phyloP scores from a whole-genome alignment of 306 rosid species.

The Quillaja saponaria region DNA sequence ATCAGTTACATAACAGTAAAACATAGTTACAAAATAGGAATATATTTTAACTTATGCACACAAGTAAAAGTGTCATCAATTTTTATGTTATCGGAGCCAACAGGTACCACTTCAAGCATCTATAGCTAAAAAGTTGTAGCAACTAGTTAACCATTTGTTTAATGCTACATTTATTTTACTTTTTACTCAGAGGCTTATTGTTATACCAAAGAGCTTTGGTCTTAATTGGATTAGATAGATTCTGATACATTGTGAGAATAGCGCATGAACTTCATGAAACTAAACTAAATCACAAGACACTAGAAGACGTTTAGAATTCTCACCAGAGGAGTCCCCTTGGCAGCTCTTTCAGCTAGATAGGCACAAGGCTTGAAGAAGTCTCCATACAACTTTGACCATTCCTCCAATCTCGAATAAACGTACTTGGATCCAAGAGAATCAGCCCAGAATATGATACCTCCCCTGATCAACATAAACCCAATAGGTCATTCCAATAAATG shows the following conservation, averaged over 20 bases:
- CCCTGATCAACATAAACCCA: constrained; percentile 57
- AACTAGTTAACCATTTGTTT: not conserved
- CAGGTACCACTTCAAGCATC: no score
- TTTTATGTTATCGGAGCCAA: no score
- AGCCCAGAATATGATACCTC: constrained; percentile 95
- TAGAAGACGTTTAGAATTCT: constrained; percentile 29
- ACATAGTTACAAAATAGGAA: no score
- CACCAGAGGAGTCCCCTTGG: constrained; percentile 79
- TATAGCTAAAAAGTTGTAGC: not conserved
- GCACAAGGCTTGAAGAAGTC: constrained; percentile 90
- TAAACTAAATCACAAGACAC: not conserved
- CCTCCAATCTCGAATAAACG: constrained; percentile 73
- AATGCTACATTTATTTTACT: not conserved
- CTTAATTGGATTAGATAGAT: no score
- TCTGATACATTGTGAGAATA: no score
- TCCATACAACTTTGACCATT: constrained; percentile 76
- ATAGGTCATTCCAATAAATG: constrained; percentile 21
- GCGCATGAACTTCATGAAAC: no score
- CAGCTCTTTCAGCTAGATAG: constrained; percentile 90
- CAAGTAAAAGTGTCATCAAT: no score
- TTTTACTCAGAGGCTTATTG: no score
- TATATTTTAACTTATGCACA: no score
- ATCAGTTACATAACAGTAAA: not conserved
- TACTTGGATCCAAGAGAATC: constrained; percentile 90
- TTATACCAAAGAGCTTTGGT: no score